Evolutionary conservation across 768 basidiomycete species (phyloP), one percentile per base, ranked within the genome.

Genomic region (Botryobasidium botryosum): DNA sequence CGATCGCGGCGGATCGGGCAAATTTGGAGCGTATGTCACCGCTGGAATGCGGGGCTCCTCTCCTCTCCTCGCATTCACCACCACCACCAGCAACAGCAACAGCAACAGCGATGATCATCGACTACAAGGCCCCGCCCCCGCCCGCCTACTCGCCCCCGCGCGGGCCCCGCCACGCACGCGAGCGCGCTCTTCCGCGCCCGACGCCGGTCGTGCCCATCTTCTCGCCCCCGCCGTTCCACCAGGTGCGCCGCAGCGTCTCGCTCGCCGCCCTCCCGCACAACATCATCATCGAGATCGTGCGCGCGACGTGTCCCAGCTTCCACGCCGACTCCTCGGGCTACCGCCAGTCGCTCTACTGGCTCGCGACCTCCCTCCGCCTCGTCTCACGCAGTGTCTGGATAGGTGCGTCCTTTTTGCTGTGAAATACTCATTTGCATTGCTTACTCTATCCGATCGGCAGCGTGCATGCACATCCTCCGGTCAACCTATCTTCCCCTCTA

Each of bases 391-490:
- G 71, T 3, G 62, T 84, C 44, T 86, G 82, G 58, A 67, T 76
- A n/a, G 77, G 76, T 75, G 50, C 45, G 67, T 52, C 20, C 21
- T 41, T 4, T 21, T 6, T 18, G n/a, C 24, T 44, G n/a, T n/a
- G n/a, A n/a, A n/a, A n/a, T n/a, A 12, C 18, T 17, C 36, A 26
- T 26, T 6, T 36, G 24, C 27, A 3, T 21, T 37, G 25, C 12
- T 38, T n/a, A n/a, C n/a, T n/a, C n/a, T n/a, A n/a, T n/a, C n/a
- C n/a, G n/a, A n/a, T n/a, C n/a, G n/a, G n/a, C n/a, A 77, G 79
- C 81, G 10, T 81, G 71, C 60, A 86, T 84, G 82, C 75, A 85
- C 52, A 70, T 86, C 49, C 68, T 88, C 3, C 72, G 85, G 29
- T 79, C 77, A 0, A 73, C 74, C 0, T 85, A 84, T 58, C 64